These are phyloP conservation scores for Fusarium phyllophilum DNA, from an alignment of 2,329 filamentous ascomycete species.

Conservation along the genomic window DNA sequence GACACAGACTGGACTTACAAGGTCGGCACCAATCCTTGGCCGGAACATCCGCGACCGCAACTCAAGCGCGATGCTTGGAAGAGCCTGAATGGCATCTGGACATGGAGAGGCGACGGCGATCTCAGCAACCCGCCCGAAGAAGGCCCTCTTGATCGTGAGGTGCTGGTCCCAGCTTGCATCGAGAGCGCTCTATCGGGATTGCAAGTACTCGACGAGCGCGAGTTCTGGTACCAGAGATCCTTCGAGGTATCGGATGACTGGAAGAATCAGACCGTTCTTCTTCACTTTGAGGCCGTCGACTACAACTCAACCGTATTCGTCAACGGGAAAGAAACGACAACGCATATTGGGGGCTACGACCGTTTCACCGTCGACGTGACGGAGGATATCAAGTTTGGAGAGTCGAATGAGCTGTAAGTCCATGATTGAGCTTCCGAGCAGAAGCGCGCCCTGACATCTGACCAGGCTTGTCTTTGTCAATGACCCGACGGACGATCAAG, in stretches of 20 bases:
- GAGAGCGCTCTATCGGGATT: slow-evolving; percentile 61
- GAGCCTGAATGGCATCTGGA: slow-evolving; percentile 69
- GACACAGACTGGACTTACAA: slow-evolving; percentile 63
- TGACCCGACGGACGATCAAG: slow-evolving; percentile 71
- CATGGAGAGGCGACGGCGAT: slow-evolving; percentile 52
- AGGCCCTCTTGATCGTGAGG: slow-evolving; percentile 45
- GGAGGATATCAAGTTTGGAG: slow-evolving; percentile 2
- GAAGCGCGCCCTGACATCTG: not conserved
- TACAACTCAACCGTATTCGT: slow-evolving; percentile 30
- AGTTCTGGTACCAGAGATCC: slow-evolving; percentile 60
- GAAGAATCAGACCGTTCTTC: not conserved
- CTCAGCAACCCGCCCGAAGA: slow-evolving; percentile 1
- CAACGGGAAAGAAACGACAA: slow-evolving; percentile 20
- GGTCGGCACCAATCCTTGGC: slow-evolving; percentile 65
- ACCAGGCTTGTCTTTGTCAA: slow-evolving; percentile 63
- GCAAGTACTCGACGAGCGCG: slow-evolving; percentile 53
- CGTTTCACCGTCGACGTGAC: slow-evolving; percentile 26
- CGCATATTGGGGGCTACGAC: slow-evolving; percentile 27
- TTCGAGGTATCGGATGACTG: slow-evolving; percentile 16
- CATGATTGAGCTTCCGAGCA: rapidly evolving
- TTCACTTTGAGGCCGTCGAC: slow-evolving; percentile 32
- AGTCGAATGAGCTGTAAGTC: slow-evolving; percentile 23
- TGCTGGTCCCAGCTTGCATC: slow-evolving; percentile 56
- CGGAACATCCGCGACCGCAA: slow-evolving; percentile 67
- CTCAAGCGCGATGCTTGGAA: slow-evolving; percentile 64